Conservation (phyloP, 108 stramenopile species). For the Nannochloropsis granulata region DNA sequence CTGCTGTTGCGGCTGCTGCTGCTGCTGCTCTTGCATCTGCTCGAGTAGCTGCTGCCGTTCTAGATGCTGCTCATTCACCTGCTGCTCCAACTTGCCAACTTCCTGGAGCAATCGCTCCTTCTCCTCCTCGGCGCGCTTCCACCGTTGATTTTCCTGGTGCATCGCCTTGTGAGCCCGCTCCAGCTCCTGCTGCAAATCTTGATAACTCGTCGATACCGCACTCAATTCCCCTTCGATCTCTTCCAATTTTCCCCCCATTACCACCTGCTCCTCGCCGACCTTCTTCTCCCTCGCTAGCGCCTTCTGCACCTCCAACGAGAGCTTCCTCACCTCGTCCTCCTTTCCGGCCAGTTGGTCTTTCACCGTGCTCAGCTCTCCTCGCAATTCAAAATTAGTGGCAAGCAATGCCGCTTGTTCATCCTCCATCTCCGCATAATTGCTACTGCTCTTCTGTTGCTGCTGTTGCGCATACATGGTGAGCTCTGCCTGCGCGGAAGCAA, state of each 20-base stretch:
- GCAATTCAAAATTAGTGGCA: neutral
- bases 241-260: neutral
- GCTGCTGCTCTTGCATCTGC: neutral
- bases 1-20: neutral
- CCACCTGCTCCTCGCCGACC: neutral
- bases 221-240: neutral
- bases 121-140: neutral
- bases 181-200: neutral
- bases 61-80: neutral
- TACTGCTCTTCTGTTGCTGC: neutral
- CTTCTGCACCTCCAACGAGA: neutral
- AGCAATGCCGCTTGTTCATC: neutral
- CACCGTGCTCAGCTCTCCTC: neutral
- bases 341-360: neutral
- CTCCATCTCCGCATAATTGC: neutral
- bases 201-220: neutral
- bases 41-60: too few species aligned
- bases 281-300: neutral
- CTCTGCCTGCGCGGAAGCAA: neutral
- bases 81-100: neutral
- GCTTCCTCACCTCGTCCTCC: neutral
- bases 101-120: neutral
- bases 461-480: neutral
- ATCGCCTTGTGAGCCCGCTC: neutral
- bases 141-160: neutral